phyloP scores from a whole-genome alignment of 2,329 filamentous ascomycete genomes.

The Colletotrichum horii region DNA sequence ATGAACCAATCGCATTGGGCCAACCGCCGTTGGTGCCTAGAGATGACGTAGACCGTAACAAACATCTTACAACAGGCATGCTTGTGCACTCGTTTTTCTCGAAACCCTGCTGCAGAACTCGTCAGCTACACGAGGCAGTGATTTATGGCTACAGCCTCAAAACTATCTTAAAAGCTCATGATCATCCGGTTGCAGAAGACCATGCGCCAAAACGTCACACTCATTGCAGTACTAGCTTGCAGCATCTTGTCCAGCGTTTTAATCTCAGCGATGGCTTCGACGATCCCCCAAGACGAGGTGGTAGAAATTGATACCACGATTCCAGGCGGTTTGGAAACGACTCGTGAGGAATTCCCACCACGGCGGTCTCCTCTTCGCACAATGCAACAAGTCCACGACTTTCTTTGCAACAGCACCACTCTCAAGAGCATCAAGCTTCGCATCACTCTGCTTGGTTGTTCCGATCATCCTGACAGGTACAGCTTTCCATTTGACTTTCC shows the following conservation, averaged over 20 bases:
- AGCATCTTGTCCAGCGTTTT: not conserved
- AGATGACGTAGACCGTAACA: not conserved
- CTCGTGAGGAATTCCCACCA: not conserved
- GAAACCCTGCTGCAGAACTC: not conserved
- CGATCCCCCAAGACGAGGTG: not conserved
- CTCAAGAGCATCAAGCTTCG: not conserved
- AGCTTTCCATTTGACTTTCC: not conserved
- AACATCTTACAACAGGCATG: not conserved
- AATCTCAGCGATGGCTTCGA: not conserved
- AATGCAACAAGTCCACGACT: not conserved
- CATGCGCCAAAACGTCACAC: not conserved
- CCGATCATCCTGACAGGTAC: not conserved
- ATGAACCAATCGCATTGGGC: not conserved
- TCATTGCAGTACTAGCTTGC: not conserved
- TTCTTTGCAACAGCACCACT: not conserved
- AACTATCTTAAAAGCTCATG: not conserved
- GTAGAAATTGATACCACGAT: not conserved
- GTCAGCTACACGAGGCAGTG: not conserved
- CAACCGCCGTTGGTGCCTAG: not conserved
- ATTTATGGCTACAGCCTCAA: not conserved
- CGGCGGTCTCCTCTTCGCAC: not conserved
- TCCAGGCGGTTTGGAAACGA: not conserved
- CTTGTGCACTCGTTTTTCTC: not conserved
- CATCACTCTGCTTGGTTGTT: not conserved
- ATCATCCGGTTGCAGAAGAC: fast-evolving